Evolutionary conservation across 2,329 filamentous ascomycete species (phyloP), one percentile per base, ranked within the genome.

Genomic region (Colletotrichum magnum): DNA sequence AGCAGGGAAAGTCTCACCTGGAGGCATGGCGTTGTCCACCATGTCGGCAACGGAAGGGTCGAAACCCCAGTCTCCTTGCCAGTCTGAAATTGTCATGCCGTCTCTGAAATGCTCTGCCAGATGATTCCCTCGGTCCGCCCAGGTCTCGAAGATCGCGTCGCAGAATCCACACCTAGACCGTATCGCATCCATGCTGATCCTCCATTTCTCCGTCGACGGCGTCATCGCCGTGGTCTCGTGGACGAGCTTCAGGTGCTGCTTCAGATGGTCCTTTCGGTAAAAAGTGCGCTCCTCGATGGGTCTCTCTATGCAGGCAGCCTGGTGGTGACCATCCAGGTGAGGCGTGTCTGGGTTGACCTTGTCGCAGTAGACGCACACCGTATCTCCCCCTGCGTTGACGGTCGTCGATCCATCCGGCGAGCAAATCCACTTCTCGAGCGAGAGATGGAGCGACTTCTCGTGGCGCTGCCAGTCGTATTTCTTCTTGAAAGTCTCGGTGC

Each of bases 381-480:
- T 79, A 3, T 84, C 83, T n/a, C 81, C 82, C 2, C 80, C 76
- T 15, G 83, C 79, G 18, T 85, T 79, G 1, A 82, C 74, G 1
- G 82, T 79, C 0, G 67, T 73, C 2, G 79, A 75, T n/a, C 80
- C 80, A 0, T 59, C 15, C 2, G 81, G 82, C 1, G 79, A 77
- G 52, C 79, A 88, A 68, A 80, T 81, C 87, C 78, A 89, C 56
- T 73, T 79, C 74, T 80, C 83, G 0, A 84, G 84, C 10, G 80
- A 86, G 57, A 79, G 79, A 74, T 79, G 86, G 59, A 81, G 80
- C 59, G 82, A 80, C 50, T 81, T 82, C 64, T 89, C 87, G 69
- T 89, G 87, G 21, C 87, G 78, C 43, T 82, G 80, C 83, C 83
- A 85, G 24, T 84, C 82, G 58, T 84, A 79, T 15, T 83, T 84